Evolutionary conservation across 139 green algal genomes (phyloP).

Genomic region (Micromonas pusilla): DNA sequence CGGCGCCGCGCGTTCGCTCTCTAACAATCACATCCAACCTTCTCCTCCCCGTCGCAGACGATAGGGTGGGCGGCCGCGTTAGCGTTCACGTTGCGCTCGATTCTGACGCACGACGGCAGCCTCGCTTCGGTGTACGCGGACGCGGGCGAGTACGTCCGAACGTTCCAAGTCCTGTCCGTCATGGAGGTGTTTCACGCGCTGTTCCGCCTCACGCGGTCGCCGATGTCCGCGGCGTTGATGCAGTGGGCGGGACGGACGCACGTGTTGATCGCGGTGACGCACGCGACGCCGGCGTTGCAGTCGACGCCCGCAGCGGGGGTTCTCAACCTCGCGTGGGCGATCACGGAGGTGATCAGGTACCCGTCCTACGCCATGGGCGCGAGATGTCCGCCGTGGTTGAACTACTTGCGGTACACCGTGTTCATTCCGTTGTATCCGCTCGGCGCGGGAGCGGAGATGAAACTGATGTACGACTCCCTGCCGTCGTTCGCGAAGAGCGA

Average conservation of each 20-base stretch:
- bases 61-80: too few species aligned
- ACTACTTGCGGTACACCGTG: slow-evolving; percentile 12
- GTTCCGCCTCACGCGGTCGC: neutral
- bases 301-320: neutral
- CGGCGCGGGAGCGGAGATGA: slow-evolving; percentile 14
- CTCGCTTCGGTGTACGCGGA: too few species aligned
- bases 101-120: too few species aligned
- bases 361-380: neutral
- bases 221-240: neutral
- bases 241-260: slow-evolving; percentile 24
- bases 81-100: too few species aligned
- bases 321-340: slow-evolving; percentile 11
- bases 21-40: too few species aligned
- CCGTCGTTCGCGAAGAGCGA: neutral
- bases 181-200: slow-evolving; percentile 4
- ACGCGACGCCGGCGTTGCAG: neutral
- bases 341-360: slow-evolving; percentile 17
- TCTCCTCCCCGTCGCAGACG: too few species aligned
- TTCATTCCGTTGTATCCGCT: slow-evolving; percentile 23
- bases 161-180: neutral
- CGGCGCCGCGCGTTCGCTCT: too few species aligned
- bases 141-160: neutral
- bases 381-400: neutral
- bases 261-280: neutral
- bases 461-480: slow-evolving; percentile 10